Percentiles rank a stretch among this genome's conserved stretches.
Evolutionary conservation across 805 yeast genomes (phyloP).

Genomic region (Lipomyces sp.): DNA sequence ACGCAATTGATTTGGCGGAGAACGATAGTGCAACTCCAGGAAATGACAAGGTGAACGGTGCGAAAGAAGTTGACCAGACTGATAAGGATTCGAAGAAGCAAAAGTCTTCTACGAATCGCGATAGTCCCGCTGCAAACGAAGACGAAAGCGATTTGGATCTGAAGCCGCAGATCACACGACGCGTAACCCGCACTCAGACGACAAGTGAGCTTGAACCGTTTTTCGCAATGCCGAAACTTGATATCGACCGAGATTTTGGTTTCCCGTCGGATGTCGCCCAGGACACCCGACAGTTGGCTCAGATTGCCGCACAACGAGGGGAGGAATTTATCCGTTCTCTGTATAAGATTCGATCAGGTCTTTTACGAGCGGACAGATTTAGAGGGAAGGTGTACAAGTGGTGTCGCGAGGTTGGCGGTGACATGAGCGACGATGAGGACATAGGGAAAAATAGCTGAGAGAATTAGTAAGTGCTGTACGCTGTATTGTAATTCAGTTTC

Average conservation of each 20-base stretch:
- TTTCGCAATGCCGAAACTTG: constrained; percentile 57
- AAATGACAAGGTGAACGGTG: constrained; percentile 1
- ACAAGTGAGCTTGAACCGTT: constrained; percentile 54
- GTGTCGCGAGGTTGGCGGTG: constrained; percentile 39
- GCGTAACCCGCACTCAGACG: constrained; percentile 35
- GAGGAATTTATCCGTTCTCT: constrained; percentile 84
- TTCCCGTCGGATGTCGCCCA: constrained; percentile 57
- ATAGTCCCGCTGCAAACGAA: not conserved
- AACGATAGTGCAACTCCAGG: no score
- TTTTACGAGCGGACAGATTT: constrained; percentile 73
- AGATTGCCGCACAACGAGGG: constrained; percentile 73
- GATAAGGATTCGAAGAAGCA: not conserved
- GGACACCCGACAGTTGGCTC: constrained; percentile 68
- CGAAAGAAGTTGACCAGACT: not conserved
- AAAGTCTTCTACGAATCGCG: not conserved
- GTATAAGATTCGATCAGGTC: constrained; percentile 66
- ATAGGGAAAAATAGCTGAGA: not conserved
- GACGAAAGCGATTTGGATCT: not conserved
- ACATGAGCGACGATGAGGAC: constrained; percentile 25
- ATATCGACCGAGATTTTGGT: constrained; percentile 50
- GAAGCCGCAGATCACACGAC: constrained; percentile 13
- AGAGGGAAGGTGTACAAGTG: constrained; percentile 69
- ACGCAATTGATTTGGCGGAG: no score
- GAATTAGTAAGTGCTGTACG: not conserved
- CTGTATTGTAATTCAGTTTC: not conserved